Conservation (phyloP, 257 asterid genomes). For the Ligustrum vulgare region DNA sequence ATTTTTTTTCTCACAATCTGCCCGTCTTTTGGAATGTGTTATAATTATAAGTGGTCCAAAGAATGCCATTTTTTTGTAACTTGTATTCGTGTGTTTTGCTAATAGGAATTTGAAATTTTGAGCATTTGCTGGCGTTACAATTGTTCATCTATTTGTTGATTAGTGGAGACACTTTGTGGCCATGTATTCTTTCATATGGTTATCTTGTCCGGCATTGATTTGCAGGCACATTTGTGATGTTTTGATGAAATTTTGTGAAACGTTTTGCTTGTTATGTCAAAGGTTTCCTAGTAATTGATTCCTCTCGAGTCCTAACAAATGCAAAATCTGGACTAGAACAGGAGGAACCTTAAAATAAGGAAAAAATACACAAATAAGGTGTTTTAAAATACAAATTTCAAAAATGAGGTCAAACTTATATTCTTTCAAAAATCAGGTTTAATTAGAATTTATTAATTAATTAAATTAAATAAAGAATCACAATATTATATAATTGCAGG, state of each 20-base stretch:
- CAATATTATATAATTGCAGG: too few species aligned
- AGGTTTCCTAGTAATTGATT: neutral
- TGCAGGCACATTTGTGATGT: neutral
- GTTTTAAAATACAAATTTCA: too few species aligned
- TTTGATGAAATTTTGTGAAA: neutral
- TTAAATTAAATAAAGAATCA: too few species aligned
- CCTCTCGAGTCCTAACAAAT: neutral
- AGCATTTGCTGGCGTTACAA: neutral
- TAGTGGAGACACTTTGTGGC: neutral
- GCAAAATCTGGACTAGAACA: neutral
- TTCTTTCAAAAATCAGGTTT: too few species aligned
- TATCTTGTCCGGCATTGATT: neutral
- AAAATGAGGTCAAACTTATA: too few species aligned
- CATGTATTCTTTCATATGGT: neutral
- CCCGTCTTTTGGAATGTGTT: neutral
- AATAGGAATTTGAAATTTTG: neutral
- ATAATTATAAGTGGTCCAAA: constrained; percentile 47
- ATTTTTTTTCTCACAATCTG: neutral
- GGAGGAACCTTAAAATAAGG: neutral
- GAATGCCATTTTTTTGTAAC: constrained; percentile 29
- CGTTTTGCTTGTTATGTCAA: neutral
- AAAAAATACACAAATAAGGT: too few species aligned
- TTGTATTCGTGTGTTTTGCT: neutral
- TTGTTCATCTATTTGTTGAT: neutral
- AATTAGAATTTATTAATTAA: too few species aligned